A percentile compares a stretch with the other conserved stretches of the same genome.
These are phyloP conservation scores for Cornus controversa DNA, from an alignment of 148 eudicot species.

Conservation along the genomic window DNA sequence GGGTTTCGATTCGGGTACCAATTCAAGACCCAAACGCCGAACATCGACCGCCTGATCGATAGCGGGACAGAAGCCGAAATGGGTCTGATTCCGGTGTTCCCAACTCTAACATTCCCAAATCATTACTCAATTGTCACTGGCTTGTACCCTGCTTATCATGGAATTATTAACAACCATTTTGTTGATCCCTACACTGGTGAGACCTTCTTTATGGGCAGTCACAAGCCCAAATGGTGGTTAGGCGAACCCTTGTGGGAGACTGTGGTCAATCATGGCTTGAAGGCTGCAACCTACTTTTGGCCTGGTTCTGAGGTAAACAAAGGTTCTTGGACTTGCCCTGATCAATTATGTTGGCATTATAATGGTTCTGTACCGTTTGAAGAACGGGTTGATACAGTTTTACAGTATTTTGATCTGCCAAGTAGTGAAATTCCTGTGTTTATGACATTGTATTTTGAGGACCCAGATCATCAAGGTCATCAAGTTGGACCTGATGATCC, in stretches of 20 bases:
- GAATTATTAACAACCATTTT: conserved; percentile 68
- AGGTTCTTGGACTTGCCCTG: conserved; percentile 72
- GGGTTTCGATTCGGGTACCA: conserved; percentile 96
- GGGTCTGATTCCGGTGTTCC: conserved; percentile 80
- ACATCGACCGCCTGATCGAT: conserved; percentile 55
- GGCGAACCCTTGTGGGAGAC: conserved; percentile 92
- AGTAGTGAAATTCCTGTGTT: conserved; percentile 59
- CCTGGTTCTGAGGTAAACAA: conserved; percentile 84
- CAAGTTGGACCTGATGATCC: conserved; percentile 88
- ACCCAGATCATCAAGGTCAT: conserved; percentile 96
- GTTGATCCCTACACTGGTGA: conserved; percentile 48
- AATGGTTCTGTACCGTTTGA: conserved; percentile 82
- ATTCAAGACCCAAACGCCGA: conserved; percentile 63
- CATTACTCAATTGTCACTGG: conserved; percentile 90
- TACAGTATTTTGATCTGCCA: conserved; percentile 65
- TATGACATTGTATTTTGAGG: conserved; percentile 88
- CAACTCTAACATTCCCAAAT: conserved; percentile 88
- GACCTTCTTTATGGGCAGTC: conserved; percentile 60
- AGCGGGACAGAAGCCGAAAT: conserved; percentile 76
- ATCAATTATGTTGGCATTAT: conserved; percentile 41
- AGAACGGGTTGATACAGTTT: conserved; percentile 63
- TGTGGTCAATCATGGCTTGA: conserved; percentile 51
- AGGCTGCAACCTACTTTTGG: conserved; percentile 81
- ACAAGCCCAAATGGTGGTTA: conserved; percentile 87
- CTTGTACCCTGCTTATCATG: conserved; percentile 73